These are phyloP conservation scores for Bremia lactucae DNA, from an alignment of 352 stramenopile genomes.

Conservation along the genomic window DNA sequence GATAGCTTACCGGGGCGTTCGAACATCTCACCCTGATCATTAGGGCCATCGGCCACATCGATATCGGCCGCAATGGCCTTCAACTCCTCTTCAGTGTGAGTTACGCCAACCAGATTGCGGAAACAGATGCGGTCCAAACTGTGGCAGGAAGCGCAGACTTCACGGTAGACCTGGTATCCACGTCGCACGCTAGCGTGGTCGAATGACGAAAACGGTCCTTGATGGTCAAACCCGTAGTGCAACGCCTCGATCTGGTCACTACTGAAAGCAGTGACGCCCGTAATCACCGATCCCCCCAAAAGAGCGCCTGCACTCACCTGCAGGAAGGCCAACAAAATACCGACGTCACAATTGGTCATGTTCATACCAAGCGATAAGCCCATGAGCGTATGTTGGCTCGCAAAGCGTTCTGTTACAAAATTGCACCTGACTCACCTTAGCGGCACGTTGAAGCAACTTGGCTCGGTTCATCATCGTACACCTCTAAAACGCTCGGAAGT, in stretches of 20 bases:
- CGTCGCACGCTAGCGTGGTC: slow-evolving; percentile 91
- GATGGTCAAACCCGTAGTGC: slow-evolving; percentile 85
- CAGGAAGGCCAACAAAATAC: slow-evolving; percentile 6
- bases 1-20: slow-evolving; percentile 95
- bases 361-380: too few relatives aligned
- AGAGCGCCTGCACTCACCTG: slow-evolving; percentile 60
- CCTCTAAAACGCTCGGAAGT: slow-evolving; percentile 42
- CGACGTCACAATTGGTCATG: slow-evolving; percentile 4
- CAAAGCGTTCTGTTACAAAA: too few relatives aligned
- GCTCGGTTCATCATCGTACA: slow-evolving; percentile 63
- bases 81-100: slow-evolving; percentile 89
- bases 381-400: too few relatives aligned
- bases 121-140: slow-evolving; percentile 95
- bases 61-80: slow-evolving; percentile 90
- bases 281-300: slow-evolving; percentile 66
- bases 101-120: slow-evolving; percentile 96
- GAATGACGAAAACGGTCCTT: slow-evolving; percentile 78
- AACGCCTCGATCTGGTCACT: slow-evolving; percentile 81
- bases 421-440: too few relatives aligned
- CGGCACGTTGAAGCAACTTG: slow-evolving; percentile 58
- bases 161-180: slow-evolving; percentile 98
- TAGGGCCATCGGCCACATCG: slow-evolving; percentile 94
- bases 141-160: slow-evolving; percentile 97
- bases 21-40: slow-evolving; percentile 99
- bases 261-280: slow-evolving; percentile 70